Evolutionary conservation across 2,329 filamentous ascomycete species (phyloP).

Genomic region (Sporothrix mexicana): DNA sequence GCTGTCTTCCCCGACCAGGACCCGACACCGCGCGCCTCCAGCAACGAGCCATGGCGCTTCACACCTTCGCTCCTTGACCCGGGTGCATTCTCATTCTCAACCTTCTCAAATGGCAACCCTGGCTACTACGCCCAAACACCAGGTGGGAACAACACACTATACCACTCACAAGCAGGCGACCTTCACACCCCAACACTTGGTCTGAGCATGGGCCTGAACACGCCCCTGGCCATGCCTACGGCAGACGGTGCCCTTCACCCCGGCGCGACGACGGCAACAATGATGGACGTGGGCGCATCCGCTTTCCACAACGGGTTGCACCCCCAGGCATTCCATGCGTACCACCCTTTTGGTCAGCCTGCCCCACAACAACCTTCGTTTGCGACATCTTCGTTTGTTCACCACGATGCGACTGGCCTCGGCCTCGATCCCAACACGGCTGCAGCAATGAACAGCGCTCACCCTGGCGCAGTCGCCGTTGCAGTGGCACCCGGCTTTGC

Average conservation of each 20-base stretch:
- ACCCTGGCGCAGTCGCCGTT: constrained; percentile 39
- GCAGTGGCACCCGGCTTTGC: constrained; percentile 15
- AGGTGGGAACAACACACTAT: constrained; percentile 78
- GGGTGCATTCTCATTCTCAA: constrained; percentile 78
- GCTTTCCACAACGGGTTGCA: constrained; percentile 64
- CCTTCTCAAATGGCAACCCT: constrained; percentile 75
- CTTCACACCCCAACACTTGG: constrained; percentile 81
- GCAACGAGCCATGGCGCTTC: constrained; percentile 81
- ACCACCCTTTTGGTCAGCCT: constrained; percentile 73
- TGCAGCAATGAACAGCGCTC: constrained; percentile 67
- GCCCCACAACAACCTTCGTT: constrained; percentile 65
- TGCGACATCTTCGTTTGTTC: constrained; percentile 79
- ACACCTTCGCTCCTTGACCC: constrained; percentile 89
- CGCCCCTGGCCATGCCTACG: constrained; percentile 78
- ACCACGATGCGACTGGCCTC: constrained; percentile 74
- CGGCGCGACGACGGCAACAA: constrained; percentile 50
- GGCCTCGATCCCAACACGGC: constrained; percentile 76
- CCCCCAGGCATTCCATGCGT: constrained; percentile 61
- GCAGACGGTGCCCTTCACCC: constrained; percentile 69
- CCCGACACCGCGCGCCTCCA: constrained; percentile 76
- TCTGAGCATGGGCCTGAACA: constrained; percentile 76
- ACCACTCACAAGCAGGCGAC: constrained; percentile 83
- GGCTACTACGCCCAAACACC: constrained; percentile 87
- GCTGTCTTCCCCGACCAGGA: constrained; percentile 71
- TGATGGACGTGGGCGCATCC: constrained; percentile 66